phyloP scores from a whole-genome alignment of 2,329 filamentous ascomycete genomes.

The Neonectria hederae region DNA sequence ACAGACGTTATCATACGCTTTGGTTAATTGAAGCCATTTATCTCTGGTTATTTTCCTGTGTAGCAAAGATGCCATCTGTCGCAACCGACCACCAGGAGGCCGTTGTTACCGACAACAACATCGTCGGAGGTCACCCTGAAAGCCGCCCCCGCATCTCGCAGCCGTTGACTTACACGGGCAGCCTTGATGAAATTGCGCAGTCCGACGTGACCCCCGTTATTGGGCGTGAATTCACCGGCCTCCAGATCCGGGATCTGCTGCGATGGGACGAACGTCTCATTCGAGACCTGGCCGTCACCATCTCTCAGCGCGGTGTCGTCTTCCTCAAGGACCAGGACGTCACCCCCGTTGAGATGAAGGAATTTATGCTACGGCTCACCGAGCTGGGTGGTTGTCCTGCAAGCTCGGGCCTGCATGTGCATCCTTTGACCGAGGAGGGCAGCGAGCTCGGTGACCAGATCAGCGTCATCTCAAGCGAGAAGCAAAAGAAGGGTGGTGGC shows the following conservation, averaged over 20 bases:
- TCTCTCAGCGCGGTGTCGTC: constrained; percentile 51
- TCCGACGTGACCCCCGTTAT: constrained; percentile 59
- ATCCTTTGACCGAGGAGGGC: constrained; percentile 62
- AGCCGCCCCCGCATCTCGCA: constrained; percentile 43
- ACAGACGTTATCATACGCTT: constrained; percentile 1
- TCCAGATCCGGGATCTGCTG: constrained; percentile 49
- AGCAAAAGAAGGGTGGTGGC: constrained; percentile 63
- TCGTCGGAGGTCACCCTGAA: constrained; percentile 45
- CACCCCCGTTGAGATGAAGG: constrained; percentile 50
- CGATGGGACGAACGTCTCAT: constrained; percentile 57
- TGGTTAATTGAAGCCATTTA: constrained; percentile 14
- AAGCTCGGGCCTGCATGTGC: constrained; percentile 62
- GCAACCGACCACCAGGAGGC: constrained; percentile 26
- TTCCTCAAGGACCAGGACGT: constrained; percentile 50
- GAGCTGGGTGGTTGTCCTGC: constrained; percentile 50
- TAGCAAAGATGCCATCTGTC: constrained; percentile 49
- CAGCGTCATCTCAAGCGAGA: constrained; percentile 64
- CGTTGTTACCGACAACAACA: constrained; percentile 24
- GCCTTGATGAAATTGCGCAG: constrained; percentile 51
- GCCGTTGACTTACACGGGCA: constrained; percentile 53
- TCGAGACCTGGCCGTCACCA: constrained; percentile 63
- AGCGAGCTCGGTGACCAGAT: constrained; percentile 65
- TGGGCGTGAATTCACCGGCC: constrained; percentile 56
- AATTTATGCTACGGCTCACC: constrained; percentile 49
- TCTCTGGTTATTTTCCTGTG: constrained; percentile 12